Base-by-base conservation (phyloP, 345 rosid species). In the Leavenworthia alabamica region DNA sequence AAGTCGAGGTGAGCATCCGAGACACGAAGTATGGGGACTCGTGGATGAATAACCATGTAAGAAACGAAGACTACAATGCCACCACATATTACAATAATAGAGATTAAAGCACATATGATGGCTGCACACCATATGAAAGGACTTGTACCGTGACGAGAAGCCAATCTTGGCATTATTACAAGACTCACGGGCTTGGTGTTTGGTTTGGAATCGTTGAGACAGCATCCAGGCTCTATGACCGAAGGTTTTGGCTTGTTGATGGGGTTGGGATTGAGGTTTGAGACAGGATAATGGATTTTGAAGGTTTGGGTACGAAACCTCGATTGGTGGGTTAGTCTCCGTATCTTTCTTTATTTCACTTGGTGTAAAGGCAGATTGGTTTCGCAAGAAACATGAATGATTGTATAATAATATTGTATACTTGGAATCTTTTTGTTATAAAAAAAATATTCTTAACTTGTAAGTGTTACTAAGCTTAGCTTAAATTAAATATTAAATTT, bases 341-440 rank as follows among this genome's bases (percentile, higher is more conserved):
- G 99, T 70, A 87, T 85, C 95, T 70, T 86, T 78, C 88, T 70
- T 86, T 78, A 79, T 74, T 83, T 82, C 19, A 85, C 78, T 66
- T 24, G 58, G 70, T 28, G 46, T 66, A 81, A 81, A 82, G 88
- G 56, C 61, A n/a, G 39, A 5, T 26, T 32, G 50, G 70, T 12
- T 50, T 35, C n/a, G 56, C n/a, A 64, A 41, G 58, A 23, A 49
- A 64, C 65, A 57, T 63, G 36, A 44, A 22, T n/a, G n/a, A n/a
- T n/a, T 22, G 3, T 22, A 26, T 56, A 55, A 41, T 26, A 64
- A 55, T 26, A 47, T 35, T 56, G 35, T 41, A 8, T 40, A 20
- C 42, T 47, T 56, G 75, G 70, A 71, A 63, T 31, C 60, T 71
- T n/a, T 47, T 40, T 73, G 54, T 72, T 45, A 35, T n/a, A 20